Percentiles rank a stretch among this genome's conserved stretches.
Conservation (phyloP, 805 yeast species). For the Schizosaccharomyces lindneri region DNA sequence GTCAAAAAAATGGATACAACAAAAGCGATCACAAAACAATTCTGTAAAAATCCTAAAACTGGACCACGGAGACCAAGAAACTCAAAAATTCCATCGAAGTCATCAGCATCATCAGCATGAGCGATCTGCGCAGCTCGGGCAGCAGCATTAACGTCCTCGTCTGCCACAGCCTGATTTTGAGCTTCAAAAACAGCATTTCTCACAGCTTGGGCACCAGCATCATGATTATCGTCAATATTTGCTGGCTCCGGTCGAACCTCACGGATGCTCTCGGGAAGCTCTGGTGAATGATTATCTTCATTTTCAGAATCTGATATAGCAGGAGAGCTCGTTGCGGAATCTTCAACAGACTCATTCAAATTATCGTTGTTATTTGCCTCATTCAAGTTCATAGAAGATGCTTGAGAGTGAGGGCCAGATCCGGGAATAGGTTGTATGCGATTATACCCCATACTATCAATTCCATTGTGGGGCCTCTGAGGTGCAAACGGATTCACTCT, state of each 20-base stretch:
- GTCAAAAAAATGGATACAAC: slow-evolving; percentile 5
- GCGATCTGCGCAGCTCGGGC: background rate
- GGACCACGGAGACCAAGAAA: slow-evolving; percentile 12
- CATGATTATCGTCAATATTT: slow-evolving; percentile 2
- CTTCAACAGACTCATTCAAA: too few species aligned
- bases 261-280: background rate
- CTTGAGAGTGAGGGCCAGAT: too few species aligned
- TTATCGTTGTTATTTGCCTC: too few species aligned
- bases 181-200: background rate
- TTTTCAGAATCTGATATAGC: background rate
- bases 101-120: slow-evolving; percentile 10
- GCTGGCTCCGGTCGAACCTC: background rate
- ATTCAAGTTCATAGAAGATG: too few species aligned
- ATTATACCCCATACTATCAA: too few species aligned
- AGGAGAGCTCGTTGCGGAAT: too few species aligned
- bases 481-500: too few species aligned
- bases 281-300: background rate
- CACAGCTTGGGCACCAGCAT: background rate
- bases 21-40: slow-evolving; percentile 8
- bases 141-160: slow-evolving; percentile 1
- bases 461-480: too few species aligned
- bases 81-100: slow-evolving; percentile 12
- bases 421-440: too few species aligned
- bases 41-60: slow-evolving; percentile 7
- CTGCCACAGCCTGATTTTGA: slow-evolving; percentile 7